Percentiles rank a stretch among this genome's conserved stretches.
Evolutionary conservation across 345 rosid species (phyloP).

Genomic region (Excoecaria agallocha): DNA sequence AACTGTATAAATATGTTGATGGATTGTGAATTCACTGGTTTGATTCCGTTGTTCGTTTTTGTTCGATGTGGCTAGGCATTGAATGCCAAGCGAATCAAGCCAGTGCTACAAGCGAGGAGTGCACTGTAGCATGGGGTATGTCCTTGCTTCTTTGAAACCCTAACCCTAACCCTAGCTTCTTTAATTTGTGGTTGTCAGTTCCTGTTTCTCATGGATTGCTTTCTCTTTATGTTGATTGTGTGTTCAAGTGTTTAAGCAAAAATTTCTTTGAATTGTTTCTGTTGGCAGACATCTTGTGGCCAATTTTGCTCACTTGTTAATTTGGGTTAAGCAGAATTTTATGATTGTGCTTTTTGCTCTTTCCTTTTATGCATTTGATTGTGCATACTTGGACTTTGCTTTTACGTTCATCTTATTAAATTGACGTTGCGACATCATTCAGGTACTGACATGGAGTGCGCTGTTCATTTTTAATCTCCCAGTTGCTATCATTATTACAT

Average conservation of each 20-base stretch:
- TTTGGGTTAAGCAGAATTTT: not conserved
- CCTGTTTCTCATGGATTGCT: not conserved
- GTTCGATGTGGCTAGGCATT: constrained; percentile 15
- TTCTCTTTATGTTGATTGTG: not conserved
- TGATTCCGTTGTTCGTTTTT: not conserved
- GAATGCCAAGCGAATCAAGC: constrained; percentile 34
- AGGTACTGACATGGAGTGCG: not conserved
- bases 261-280: not conserved
- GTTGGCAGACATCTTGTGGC: not conserved
- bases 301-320: not conserved
- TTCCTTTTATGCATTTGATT: not conserved
- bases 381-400: not conserved
- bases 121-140: constrained; percentile 31
- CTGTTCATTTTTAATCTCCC: not conserved
- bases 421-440: not conserved
- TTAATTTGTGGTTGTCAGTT: not conserved
- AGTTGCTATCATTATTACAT: not conserved
- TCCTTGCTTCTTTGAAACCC: not conserved
- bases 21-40: not conserved
- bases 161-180: not conserved
- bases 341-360: not conserved
- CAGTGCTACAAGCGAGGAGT: constrained; percentile 32
- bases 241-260: not conserved
- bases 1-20: not conserved
- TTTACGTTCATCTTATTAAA: not conserved